These are phyloP conservation scores for Ophiostoma montium DNA, from an alignment of 2,329 filamentous ascomycete genomes.

Conservation along the genomic window DNA sequence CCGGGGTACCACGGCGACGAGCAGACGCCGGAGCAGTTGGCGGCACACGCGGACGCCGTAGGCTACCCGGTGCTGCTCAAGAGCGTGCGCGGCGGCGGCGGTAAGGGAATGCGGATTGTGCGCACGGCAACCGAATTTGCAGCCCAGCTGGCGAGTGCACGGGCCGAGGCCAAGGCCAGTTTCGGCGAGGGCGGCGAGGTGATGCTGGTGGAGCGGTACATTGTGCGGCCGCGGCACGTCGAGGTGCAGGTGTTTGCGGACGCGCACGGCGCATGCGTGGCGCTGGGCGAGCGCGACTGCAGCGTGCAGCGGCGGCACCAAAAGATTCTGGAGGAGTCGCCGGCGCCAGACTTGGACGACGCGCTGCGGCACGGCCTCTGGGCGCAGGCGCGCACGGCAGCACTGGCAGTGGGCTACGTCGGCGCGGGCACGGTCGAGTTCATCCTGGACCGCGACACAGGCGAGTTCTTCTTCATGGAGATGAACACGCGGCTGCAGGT, in stretches of 20 bases:
- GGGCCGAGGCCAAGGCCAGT: conserved; percentile 60
- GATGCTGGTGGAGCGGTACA: conserved; percentile 75
- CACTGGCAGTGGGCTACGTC: conserved; percentile 70
- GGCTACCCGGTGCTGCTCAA: conserved; percentile 63
- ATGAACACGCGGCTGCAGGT: conserved; percentile 87
- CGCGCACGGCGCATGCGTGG: conserved; percentile 60
- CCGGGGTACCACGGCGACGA: conserved; percentile 87
- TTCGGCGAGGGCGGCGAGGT: conserved; percentile 71
- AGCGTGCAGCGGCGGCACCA: conserved; percentile 78
- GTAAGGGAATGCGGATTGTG: conserved; percentile 75
- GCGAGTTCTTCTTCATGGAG: conserved; percentile 71
- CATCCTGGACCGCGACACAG: conserved; percentile 70
- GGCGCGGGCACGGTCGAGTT: conserved; percentile 85
- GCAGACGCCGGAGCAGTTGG: conserved; percentile 49
- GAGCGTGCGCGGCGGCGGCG: conserved; percentile 66
- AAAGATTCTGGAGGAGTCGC: conserved; percentile 83
- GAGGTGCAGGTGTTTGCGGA: conserved; percentile 89
- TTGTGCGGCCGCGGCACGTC: conserved; percentile 66
- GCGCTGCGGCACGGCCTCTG: conserved; percentile 46
- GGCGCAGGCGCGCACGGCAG: conserved; percentile 50
- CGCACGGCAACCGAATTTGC: conserved; percentile 53
- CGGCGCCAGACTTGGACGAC: conserved; percentile 53
- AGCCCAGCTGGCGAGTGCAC: conserved; percentile 55
- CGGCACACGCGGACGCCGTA: conserved; percentile 54
- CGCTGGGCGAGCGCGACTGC: conserved; percentile 80